A percentile compares a stretch with the other conserved stretches of the same genome.
phyloP scores from a whole-genome alignment of 176 grass and related monocot genomes.

The Themeda triandra region DNA sequence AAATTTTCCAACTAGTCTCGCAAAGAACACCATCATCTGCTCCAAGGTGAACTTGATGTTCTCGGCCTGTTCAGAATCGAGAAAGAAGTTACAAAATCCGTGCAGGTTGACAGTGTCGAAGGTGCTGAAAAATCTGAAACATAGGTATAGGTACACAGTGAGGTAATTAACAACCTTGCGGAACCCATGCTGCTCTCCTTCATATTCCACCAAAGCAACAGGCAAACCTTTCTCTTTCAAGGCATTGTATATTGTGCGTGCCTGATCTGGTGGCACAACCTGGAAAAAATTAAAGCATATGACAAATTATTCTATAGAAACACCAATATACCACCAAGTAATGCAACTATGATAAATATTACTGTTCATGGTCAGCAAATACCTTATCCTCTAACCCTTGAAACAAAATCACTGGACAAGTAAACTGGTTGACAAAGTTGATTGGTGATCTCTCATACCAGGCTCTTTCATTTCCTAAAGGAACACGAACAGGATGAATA shows the following conservation, averaged over 20 bases:
- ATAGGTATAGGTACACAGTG: not conserved
- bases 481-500: not conserved
- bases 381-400: conserved; percentile 96
- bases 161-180: conserved; percentile 61
- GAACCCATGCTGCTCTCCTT: conserved; percentile 93
- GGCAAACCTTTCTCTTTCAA: conserved; percentile 83
- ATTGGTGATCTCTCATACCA: conserved; percentile 82
- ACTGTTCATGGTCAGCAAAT: conserved; percentile 10
- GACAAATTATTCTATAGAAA: not conserved
- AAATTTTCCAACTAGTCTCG: conserved; percentile 67
- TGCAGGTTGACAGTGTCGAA: not conserved
- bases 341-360: not conserved
- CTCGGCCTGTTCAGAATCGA: conserved; percentile 52
- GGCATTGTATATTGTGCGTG: conserved; percentile 75
- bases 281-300: conserved; percentile 18
- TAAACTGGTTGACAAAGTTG: conserved; percentile 88
- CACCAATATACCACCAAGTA: not conserved
- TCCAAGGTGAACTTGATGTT: conserved; percentile 98
- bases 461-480: conserved; percentile 59
- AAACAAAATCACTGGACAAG: conserved; percentile 87
- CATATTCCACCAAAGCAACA: conserved; percentile 94
- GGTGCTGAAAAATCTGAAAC: not conserved
- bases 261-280: conserved; percentile 83
- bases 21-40: conserved; percentile 91
- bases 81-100: not conserved